A percentile compares a stretch with the other conserved stretches of the same genome.
Conservation (phyloP, 2,329 filamentous ascomycete genomes). For the Nothophoma quercina region DNA sequence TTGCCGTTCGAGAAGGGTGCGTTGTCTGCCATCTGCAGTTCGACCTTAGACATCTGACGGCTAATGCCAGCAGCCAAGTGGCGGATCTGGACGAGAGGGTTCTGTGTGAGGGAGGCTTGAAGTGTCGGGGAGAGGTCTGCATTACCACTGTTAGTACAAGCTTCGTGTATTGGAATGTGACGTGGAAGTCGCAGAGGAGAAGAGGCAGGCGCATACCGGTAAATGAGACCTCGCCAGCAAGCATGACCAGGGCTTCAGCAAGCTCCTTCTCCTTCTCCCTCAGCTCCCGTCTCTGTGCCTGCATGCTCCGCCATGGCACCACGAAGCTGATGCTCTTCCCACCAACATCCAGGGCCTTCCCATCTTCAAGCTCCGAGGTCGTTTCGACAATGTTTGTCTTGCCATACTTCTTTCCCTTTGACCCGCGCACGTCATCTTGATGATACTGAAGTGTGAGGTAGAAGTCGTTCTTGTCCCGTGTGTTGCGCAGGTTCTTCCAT, state of each 20-base stretch:
- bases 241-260: slow-evolving; percentile 43
- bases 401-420: slow-evolving; percentile 26
- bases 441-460: slow-evolving; percentile 46
- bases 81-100: slow-evolving; percentile 45
- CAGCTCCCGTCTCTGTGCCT: slow-evolving; percentile 42
- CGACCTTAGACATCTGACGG: slow-evolving; percentile 45
- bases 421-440: slow-evolving; percentile 33
- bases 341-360: slow-evolving; percentile 26
- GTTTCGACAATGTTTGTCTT: slow-evolving; percentile 26
- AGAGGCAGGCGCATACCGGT: slow-evolving; percentile 27
- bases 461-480: slow-evolving; percentile 41
- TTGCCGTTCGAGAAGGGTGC: slow-evolving; percentile 42
- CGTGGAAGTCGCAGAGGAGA: background rate
- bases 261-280: slow-evolving; percentile 44
- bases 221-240: slow-evolving; percentile 45
- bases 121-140: slow-evolving; percentile 41
- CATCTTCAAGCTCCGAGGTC: slow-evolving; percentile 29
- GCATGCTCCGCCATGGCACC: slow-evolving; percentile 48
- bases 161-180: background rate
- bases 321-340: slow-evolving; percentile 46
- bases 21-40: slow-evolving; percentile 47
- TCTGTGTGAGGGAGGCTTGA: slow-evolving; percentile 41
- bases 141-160: background rate
- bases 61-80: slow-evolving; percentile 45
- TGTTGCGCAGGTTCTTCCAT: slow-evolving; percentile 43